Evolutionary conservation across 1,139 yeast genomes (phyloP), one percentile per base, ranked within the genome.

Genomic region (Meyerozyma elateridarum): DNA sequence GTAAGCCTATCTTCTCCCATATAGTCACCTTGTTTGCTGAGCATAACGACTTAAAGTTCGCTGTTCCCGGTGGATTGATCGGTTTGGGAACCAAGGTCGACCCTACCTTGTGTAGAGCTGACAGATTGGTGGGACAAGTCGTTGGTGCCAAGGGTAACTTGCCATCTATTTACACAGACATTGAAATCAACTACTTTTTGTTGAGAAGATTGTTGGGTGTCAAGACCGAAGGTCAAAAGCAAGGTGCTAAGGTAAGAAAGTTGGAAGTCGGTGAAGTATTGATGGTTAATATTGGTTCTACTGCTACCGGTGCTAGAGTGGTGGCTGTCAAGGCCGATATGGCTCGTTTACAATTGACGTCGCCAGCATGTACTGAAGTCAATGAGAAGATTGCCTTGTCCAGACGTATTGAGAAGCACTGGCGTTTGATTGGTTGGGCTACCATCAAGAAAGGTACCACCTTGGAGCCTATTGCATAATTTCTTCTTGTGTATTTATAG

Each of bases 341-440:
- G 96, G 98, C 98, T 35, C 87, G 96, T 73, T 75, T 93, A 54
- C 89, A 88, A 57, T 77, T 93, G 56, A 89, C 97, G 30, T 82
- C 95, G 30, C 98, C 99, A 36, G 98, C 98, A 29, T 93, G 99
- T 79, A 91, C 99, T 29, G 97, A 89, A 69, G 76, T 91, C 37
- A 85, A 93, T 49, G 98, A 93, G 70, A 89, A 93, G 82, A 89
- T 93, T 63, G 99, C 99, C 32, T 73, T 93, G 55, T 88, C 96
- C 28, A 85, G 99, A 76, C 89, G 98, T 78, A 93, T 93, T 51
- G 99, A 91, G 59, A 91, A 89, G 77, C 99, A 93, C 65, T 93
- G 97, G 96, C 93, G 99, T 75, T 76, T 93, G 62, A 93, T 93
- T 68, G 99, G 99, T 52, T 93, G 99, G 99, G 99, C 98, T 48